These are phyloP conservation scores for Achaetomium macrosporum DNA, from an alignment of 2,329 filamentous ascomycete genomes.

Conservation along the genomic window DNA sequence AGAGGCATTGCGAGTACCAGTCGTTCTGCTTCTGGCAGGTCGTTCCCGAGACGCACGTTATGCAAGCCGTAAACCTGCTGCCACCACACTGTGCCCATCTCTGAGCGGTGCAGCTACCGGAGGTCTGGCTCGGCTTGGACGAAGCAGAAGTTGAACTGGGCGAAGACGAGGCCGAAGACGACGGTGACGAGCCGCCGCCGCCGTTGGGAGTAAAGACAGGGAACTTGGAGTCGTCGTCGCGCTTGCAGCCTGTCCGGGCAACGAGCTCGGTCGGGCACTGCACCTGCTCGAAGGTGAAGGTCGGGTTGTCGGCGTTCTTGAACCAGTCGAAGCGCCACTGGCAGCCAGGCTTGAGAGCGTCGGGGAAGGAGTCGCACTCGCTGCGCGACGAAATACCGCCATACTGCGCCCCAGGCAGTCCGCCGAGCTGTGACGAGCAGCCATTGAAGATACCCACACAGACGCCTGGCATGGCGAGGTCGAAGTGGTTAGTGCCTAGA, in stretches of 20 bases:
- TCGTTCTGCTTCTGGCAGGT: constrained; percentile 31
- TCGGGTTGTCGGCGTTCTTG: constrained; percentile 43
- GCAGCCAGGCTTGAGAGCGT: constrained; percentile 41
- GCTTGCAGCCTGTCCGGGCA: constrained; percentile 21
- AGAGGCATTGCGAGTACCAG: constrained; percentile 34
- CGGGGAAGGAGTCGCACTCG: constrained; percentile 40
- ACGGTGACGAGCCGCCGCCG: constrained; percentile 3
- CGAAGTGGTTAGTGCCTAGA: constrained; percentile 52
- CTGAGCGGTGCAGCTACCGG: constrained; percentile 17
- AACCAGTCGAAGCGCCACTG: constrained; percentile 52
- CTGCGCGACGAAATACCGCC: constrained; percentile 40
- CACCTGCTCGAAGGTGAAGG: constrained; percentile 41
- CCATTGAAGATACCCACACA: constrained; percentile 51
- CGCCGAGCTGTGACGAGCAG: constrained; percentile 44
- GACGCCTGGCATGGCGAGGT: constrained; percentile 51
- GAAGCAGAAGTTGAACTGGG: constrained; percentile 1
- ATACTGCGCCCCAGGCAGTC: constrained; percentile 38
- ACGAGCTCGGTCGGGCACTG: constrained; percentile 29
- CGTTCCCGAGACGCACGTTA: constrained; percentile 29
- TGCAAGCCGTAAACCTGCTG: constrained; percentile 31
- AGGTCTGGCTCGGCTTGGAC: neutral
- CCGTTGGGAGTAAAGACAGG: constrained; percentile 16
- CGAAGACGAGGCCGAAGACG: neutral
- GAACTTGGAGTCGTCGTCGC: constrained; percentile 21
- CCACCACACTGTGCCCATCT: constrained; percentile 36